phyloP scores from a whole-genome alignment of 2,329 filamentous ascomycete species.

The Aspergillus tamarii region DNA sequence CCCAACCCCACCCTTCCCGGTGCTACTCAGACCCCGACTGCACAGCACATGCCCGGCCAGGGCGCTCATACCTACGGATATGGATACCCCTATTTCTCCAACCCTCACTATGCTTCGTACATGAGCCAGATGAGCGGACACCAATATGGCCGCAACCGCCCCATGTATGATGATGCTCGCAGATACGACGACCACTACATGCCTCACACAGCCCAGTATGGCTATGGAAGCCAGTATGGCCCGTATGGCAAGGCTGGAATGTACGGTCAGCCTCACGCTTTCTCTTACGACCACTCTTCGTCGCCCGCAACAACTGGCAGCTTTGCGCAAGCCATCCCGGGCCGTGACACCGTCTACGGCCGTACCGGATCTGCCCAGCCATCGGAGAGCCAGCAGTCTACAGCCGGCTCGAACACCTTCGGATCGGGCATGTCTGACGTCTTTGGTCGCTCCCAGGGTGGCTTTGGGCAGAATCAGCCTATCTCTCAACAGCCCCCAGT shows the following conservation, averaged over 20 bases:
- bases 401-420: conserved; percentile 54
- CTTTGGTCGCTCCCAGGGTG: conserved; percentile 61
- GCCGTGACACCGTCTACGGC: conserved; percentile 62
- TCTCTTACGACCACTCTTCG: conserved; percentile 67
- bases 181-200: conserved; percentile 53
- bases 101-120: conserved; percentile 65
- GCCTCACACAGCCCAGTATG: conserved; percentile 57
- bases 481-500: conserved; percentile 53
- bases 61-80: conserved; percentile 61
- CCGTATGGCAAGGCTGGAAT: conserved; percentile 62
- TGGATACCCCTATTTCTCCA: conserved; percentile 62
- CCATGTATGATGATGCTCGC: conserved; percentile 54
- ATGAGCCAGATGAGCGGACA: conserved; percentile 57
- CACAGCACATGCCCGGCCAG: conserved; percentile 57
- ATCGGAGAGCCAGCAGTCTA: conserved; percentile 57
- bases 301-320: conserved; percentile 63
- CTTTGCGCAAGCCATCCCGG: conserved; percentile 47
- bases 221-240: conserved; percentile 54
- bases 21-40: conserved; percentile 58
- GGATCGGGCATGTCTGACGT: conserved; percentile 59
- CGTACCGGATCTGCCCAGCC: conserved; percentile 61
- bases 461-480: conserved; percentile 60
- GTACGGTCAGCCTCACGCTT: conserved; percentile 66
- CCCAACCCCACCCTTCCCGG: conserved; percentile 74
- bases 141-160: conserved; percentile 52